phyloP scores from a whole-genome alignment of 1,284 basidiomycete genomes.

The Malassezia slooffiae region DNA sequence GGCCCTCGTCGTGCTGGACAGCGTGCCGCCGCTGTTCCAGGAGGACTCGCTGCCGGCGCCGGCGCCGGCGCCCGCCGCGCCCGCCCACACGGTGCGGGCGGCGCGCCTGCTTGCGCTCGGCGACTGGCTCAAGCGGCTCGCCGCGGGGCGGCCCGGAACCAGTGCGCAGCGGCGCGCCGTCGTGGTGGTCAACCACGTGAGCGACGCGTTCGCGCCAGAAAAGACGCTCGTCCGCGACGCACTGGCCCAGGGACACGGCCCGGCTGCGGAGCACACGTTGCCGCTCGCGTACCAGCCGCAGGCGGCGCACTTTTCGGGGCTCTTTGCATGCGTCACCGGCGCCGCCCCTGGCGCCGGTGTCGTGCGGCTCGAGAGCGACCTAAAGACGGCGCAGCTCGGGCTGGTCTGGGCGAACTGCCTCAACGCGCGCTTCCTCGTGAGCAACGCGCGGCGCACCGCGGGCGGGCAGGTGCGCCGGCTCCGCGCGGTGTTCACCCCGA shows the following conservation, averaged over 20 bases:
- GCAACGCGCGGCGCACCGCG: slow-evolving; percentile 1
- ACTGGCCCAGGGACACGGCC: not conserved
- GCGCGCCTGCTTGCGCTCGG: slow-evolving; percentile 20
- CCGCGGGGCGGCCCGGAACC: no score
- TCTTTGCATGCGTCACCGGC: slow-evolving; percentile 5
- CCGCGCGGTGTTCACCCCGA: slow-evolving; percentile 8
- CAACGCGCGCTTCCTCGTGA: slow-evolving; percentile 22
- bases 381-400: slow-evolving; percentile 26
- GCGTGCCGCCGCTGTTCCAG: slow-evolving; percentile 29
- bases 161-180: slow-evolving; percentile 8
- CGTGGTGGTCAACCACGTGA: slow-evolving; percentile 31
- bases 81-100: slow-evolving; percentile 17
- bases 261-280: not conserved
- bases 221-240: slow-evolving; percentile 10
- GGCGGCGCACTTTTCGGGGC: slow-evolving; percentile 10
- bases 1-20: slow-evolving; percentile 23
- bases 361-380: not conserved
- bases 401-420: slow-evolving; percentile 30
- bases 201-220: slow-evolving; percentile 28
- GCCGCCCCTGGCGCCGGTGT: not conserved
- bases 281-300: slow-evolving; percentile 5
- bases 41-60: slow-evolving; percentile 19
- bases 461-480: slow-evolving; percentile 2
- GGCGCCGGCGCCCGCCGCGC: not conserved
- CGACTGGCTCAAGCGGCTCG: slow-evolving; percentile 20